Percentiles rank a stretch among this genome's conserved stretches.
These are phyloP conservation scores for Sporothrix phasma DNA, from an alignment of 2,329 filamentous ascomycete genomes.

Conservation along the genomic window DNA sequence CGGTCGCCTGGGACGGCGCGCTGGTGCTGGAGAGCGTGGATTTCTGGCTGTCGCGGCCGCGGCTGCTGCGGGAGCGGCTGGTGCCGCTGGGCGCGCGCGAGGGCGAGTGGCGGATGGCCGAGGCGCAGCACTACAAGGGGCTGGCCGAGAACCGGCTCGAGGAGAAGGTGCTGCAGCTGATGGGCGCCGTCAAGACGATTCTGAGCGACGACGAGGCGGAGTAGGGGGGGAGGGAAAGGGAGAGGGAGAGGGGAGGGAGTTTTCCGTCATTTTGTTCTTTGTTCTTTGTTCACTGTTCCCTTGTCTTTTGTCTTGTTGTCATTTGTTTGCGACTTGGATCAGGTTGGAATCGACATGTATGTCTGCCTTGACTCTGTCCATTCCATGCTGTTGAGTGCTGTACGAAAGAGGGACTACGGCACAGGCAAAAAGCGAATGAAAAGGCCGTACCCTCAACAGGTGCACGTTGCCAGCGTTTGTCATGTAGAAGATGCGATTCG, in stretches of 20 bases:
- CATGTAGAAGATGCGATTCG: constrained; percentile 8
- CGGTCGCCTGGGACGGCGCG: constrained; percentile 64
- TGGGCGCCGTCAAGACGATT: constrained; percentile 50
- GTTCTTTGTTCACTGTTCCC: background rate
- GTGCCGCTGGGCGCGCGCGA: constrained; percentile 65
- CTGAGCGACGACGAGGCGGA: constrained; percentile 36
- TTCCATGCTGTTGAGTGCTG: background rate
- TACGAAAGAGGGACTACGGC: too few species aligned
- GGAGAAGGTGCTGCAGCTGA: constrained; percentile 61
- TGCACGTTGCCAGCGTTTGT: background rate
- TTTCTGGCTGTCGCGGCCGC: constrained; percentile 62
- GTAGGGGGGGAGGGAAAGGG: background rate
- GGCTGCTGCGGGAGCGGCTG: constrained; percentile 60
- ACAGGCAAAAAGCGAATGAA: background rate
- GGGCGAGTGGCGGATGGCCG: constrained; percentile 46
- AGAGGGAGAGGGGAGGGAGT: too few species aligned
- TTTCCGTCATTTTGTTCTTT: too few species aligned
- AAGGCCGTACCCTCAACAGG: background rate
- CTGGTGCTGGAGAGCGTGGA: constrained; percentile 73
- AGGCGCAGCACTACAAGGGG: constrained; percentile 25
- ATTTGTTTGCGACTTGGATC: background rate
- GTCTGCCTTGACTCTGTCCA: background rate
- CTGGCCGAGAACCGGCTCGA: constrained; percentile 57
- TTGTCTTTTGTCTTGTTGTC: background rate
- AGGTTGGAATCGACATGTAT: background rate